phyloP scores from a whole-genome alignment of 1,284 basidiomycete genomes.

The Spongispora temasekensis region DNA sequence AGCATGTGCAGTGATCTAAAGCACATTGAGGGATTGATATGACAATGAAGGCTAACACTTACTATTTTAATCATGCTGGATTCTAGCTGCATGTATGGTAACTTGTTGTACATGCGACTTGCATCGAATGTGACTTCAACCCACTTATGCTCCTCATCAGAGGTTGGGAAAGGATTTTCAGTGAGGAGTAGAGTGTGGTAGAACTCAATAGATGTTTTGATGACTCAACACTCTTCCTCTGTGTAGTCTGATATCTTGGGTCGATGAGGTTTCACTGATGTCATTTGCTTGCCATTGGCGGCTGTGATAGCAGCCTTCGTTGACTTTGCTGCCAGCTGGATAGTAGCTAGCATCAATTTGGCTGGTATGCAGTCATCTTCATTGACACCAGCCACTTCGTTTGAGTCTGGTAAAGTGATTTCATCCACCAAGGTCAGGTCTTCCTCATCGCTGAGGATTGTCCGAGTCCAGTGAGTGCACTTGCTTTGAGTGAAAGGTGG shows the following conservation, averaged over 20 bases:
- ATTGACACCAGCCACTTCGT: no score
- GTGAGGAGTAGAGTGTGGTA: background rate
- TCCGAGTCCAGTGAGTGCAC: background rate
- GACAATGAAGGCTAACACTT: background rate
- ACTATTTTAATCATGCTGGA: background rate
- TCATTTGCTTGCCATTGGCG: background rate
- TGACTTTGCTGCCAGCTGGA: no score
- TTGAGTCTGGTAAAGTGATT: background rate
- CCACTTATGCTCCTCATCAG: background rate
- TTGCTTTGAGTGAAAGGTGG: background rate
- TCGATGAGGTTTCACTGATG: background rate
- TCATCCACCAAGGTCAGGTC: background rate
- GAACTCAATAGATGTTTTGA: background rate
- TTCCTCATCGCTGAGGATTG: background rate
- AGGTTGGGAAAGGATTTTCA: background rate
- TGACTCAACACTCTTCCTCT: background rate
- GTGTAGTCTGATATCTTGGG: background rate
- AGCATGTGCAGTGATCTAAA: background rate
- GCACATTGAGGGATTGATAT: background rate
- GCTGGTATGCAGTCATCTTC: background rate
- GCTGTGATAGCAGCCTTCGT: no score
- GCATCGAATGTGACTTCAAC: background rate
- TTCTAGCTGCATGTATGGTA: background rate
- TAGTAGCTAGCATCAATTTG: no score
- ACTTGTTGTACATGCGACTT: background rate